Base-by-base conservation (phyloP, 1,139 yeast genomes). In the Yamadazyma pseudoaaseri region DNA sequence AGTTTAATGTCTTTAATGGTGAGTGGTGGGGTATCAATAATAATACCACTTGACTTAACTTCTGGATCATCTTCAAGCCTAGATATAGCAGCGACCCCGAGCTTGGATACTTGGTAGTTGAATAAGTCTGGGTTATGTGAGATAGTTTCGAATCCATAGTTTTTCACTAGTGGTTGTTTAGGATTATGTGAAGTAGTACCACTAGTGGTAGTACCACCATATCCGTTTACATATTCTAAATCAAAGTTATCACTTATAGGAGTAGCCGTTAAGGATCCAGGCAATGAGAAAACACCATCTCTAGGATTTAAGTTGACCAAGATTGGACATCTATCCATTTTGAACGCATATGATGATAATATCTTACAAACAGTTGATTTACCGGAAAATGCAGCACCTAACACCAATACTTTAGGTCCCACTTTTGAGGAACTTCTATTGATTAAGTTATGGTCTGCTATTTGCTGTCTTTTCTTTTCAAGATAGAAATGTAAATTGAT, bases 221-320 rank as follows among this genome's bases (percentile, higher is more conserved):
- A 84, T 1, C 87, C 86, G 26, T 66, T 65, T 10, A 68, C 61
- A 30, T 82, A 72, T 49, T 87, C 95, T 20, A 86, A 76, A 51
- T 92, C 96, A 28, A 89, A 66, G 29, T 81, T 64, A 49, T 86
- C 96, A 28, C 90, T 81, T 4, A 90, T 72, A 0, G 95, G 86
- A 0, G 95, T 81, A 0, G 96, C 96, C 0, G 94, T 73, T 3
- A 94, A 47, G 5, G 92, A 78, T 1, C 98, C 97, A 0, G 98
- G 97, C 6, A 84, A 69, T 0, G 86, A 70, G 54, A 84, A 85
- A 2, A 77, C 84, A 2, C 95, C 86, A 45, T 83, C 87, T 26
- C 74, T 62, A 1, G 97, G 95, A 52, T 90, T 86, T 36, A 90
- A 60, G 51, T 90, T 90, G n/a, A 90, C 86, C 25, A 83, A 62